phyloP scores from a whole-genome alignment of 2,329 filamentous ascomycete species.

The Orbilia oligospora region DNA sequence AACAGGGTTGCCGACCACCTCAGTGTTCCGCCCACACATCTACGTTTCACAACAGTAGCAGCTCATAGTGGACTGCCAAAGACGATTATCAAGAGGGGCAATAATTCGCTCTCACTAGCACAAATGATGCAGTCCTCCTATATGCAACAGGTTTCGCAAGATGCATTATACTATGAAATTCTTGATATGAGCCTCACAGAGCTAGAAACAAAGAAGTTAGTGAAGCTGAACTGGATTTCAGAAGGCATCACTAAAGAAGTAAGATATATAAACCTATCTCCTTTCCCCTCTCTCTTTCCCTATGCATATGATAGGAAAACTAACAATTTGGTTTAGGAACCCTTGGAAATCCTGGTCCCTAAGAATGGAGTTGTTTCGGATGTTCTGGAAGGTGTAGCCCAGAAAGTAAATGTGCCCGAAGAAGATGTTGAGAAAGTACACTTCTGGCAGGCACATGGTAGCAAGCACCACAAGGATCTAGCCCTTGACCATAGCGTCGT shows the following conservation, averaged over 20 bases:
- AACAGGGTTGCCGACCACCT: conserved; percentile 85
- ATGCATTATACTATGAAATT: conserved; percentile 91
- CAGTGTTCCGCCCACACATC: conserved; percentile 83
- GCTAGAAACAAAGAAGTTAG: conserved; percentile 88
- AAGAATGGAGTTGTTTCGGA: conserved; percentile 87
- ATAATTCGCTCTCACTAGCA: conserved; percentile 77
- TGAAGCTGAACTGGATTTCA: conserved; percentile 86
- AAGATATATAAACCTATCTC: too few relatives aligned
- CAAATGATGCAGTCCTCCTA: conserved; percentile 84
- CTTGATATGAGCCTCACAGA: conserved; percentile 94
- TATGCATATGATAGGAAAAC: too few relatives aligned
- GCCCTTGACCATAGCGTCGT: conserved; percentile 79
- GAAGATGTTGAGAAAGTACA: conserved; percentile 81
- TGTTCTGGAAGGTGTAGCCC: conserved; percentile 80
- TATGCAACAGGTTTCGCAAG: conserved; percentile 78
- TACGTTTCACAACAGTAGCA: conserved; percentile 92
- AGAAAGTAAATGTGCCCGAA: conserved; percentile 83
- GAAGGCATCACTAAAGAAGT: conserved; percentile 94
- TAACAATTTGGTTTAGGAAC: conserved; percentile 73
- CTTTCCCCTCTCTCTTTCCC: too few relatives aligned
- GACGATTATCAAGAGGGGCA: conserved; percentile 78
- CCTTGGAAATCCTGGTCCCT: conserved; percentile 84
- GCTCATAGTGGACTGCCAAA: conserved; percentile 82
- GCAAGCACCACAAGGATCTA: conserved; percentile 87
- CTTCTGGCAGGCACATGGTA: conserved; percentile 84